Conservation (phyloP, 176 grass and related monocot species). For the Olyra latifolia region DNA sequence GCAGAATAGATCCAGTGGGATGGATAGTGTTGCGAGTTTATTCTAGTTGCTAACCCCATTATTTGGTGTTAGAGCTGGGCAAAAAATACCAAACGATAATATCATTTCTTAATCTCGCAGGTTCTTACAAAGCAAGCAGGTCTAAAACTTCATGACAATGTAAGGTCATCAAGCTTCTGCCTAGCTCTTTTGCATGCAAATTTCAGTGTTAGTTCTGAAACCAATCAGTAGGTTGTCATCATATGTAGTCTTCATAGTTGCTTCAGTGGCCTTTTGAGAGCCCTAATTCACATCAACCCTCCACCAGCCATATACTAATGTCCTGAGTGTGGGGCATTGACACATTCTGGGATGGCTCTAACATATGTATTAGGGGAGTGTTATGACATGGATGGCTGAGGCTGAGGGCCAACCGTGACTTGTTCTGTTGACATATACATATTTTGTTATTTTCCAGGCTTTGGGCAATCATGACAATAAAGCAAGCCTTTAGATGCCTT, state of each 20-base stretch:
- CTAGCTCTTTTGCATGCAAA: constrained; percentile 13
- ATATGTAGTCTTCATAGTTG: constrained; percentile 9
- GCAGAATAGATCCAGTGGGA: neutral
- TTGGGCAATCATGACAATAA: constrained; percentile 3
- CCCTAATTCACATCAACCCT: constrained; percentile 2
- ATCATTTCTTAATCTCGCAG: constrained; percentile 46
- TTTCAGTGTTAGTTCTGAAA: constrained; percentile 26
- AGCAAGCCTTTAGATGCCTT: neutral
- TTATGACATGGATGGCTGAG: constrained; percentile 18
- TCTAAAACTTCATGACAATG: constrained; percentile 80
- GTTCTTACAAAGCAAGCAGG: constrained; percentile 88
- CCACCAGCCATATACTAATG: neutral
- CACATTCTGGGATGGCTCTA: constrained; percentile 3
- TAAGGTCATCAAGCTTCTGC: constrained; percentile 43
- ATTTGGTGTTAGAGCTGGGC: constrained; percentile 2
- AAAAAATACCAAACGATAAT: constrained; percentile 2
- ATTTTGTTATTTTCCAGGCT: neutral
- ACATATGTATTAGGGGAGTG: neutral
- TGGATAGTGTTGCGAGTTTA: constrained; percentile 1
- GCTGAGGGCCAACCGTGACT: neutral
- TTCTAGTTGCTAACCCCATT: neutral
- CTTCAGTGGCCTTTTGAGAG: neutral
- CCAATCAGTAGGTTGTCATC: constrained; percentile 1
- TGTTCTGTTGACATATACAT: neutral
- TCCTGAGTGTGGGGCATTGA: constrained; percentile 1